Evolutionary conservation across 2,329 filamentous ascomycete species (phyloP).

Genomic region (Neoscytalidium dimidiatum): DNA sequence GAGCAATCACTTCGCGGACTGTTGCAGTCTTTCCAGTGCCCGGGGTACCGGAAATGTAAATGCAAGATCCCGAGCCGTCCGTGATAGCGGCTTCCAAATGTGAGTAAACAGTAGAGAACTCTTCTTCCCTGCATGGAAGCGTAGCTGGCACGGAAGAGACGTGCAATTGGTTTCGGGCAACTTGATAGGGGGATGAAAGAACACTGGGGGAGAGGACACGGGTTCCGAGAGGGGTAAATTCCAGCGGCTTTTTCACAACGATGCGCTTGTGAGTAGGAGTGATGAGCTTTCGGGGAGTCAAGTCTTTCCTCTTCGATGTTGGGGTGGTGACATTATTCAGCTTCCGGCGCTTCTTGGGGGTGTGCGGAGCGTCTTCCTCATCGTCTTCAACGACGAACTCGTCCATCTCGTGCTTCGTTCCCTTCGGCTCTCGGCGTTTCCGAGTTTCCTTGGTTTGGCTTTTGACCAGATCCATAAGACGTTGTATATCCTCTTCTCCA

Average conservation of each 20-base stretch:
- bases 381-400: slow-evolving; percentile 46
- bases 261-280: slow-evolving; percentile 70
- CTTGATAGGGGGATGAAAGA: slow-evolving; percentile 84
- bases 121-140: slow-evolving; percentile 86
- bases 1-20: slow-evolving; percentile 88
- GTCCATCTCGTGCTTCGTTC: slow-evolving; percentile 41
- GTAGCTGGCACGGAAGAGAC: slow-evolving; percentile 90
- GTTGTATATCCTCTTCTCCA: slow-evolving; percentile 65
- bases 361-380: slow-evolving; percentile 45
- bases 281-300: slow-evolving; percentile 55
- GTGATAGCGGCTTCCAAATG: slow-evolving; percentile 93
- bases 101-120: slow-evolving; percentile 89
- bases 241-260: slow-evolving; percentile 80
- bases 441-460: slow-evolving; percentile 72
- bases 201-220: slow-evolving; percentile 77
- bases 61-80: slow-evolving; percentile 90
- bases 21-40: slow-evolving; percentile 98
- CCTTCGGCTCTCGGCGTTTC: slow-evolving; percentile 45
- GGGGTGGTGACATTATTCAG: slow-evolving; percentile 46
- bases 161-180: slow-evolving; percentile 85
- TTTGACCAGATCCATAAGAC: slow-evolving; percentile 68
- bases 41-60: slow-evolving; percentile 98
- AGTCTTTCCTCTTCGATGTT: slow-evolving; percentile 47
- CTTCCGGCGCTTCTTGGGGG: slow-evolving; percentile 52
- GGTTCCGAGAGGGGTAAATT: slow-evolving; percentile 94